Base-by-base conservation (phyloP, 2,329 filamentous ascomycete genomes). In the Fusarium hainanense region DNA sequence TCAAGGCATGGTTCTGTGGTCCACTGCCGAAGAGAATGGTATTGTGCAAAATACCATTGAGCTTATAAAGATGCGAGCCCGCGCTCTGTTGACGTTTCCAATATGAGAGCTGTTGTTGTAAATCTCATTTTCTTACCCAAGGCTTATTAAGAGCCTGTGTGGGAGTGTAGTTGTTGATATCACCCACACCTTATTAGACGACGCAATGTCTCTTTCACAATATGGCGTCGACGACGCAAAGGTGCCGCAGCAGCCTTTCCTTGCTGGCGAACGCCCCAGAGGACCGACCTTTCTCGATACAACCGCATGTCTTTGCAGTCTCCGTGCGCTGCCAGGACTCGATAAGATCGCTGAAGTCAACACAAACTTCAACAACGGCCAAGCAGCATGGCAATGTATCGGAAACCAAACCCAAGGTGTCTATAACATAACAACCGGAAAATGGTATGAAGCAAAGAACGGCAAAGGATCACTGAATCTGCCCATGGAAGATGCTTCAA, bases 381-480 rank as follows among this genome's bases (percentile, higher is more conserved):
- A 69, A 27, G 71, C 74, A 13, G 74, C 75, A n/a, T 84, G 82
- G 82, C 81, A 82, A 62, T 84, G 82, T 64, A 80, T 83, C 30
- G 82, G 82, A 14, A 82, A 83, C 61, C 82, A 83, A 65, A 82
- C 80, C 0, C 72, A 82, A 44, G 77, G 76, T 3, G 76, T 82
- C 2, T 82, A 82, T 55, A 65, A 61, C 4, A 74, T 74, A 20
- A 80, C 70, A 21, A 77, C 72, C 5, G 82, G 82, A 7, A 83
- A 83, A 61, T 84, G 82, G 82, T 84, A 82, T 62, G 74, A 77
- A 14, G 73, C 77, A 25, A 54, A 75, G 3, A 70, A 78, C 23
- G 73, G 66, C 13, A 63, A 71, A 41, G 68, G 75, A 59, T 16
- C 66, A 13, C 28, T 70, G 25, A 57, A 72, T 12, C 62, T 78